Evolutionary conservation across 176 grass and related monocot species (phyloP).

Genomic region (Lolium rigidum): DNA sequence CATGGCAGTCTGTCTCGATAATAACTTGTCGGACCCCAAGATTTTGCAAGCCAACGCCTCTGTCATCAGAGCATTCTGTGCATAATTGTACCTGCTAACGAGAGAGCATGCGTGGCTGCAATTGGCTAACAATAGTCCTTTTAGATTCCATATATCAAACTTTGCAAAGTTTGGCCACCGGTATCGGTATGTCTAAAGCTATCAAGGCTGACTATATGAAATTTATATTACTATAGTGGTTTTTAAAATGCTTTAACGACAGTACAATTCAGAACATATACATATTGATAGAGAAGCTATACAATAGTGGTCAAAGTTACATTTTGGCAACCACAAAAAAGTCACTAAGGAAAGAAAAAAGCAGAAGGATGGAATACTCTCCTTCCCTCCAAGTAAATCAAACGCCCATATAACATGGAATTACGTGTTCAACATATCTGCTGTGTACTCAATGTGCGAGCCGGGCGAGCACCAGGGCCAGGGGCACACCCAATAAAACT

Average conservation of each 20-base stretch:
- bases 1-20: too few relatives aligned
- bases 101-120: slow-evolving; percentile 8
- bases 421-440: neutral
- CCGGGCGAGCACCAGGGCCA: neutral
- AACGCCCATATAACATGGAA: neutral
- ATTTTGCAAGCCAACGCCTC: too few relatives aligned
- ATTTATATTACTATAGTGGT: neutral
- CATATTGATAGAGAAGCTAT: slow-evolving; percentile 2
- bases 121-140: slow-evolving; percentile 8
- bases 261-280: slow-evolving; percentile 5
- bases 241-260: slow-evolving; percentile 9
- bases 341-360: neutral
- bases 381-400: slow-evolving; percentile 7
- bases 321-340: neutral
- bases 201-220: slow-evolving; percentile 4
- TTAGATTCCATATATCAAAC: neutral
- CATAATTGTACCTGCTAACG: neutral
- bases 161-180: slow-evolving; percentile 28
- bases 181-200: neutral
- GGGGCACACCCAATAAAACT: neutral
- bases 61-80: too few relatives aligned
- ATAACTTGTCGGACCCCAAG: too few relatives aligned
- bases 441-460: neutral
- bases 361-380: slow-evolving; percentile 5
- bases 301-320: neutral